Percentiles rank a stretch among this genome's conserved stretches.
Evolutionary conservation across 148 eudicot genomes (phyloP).

Genomic region (Arbutus unedo): DNA sequence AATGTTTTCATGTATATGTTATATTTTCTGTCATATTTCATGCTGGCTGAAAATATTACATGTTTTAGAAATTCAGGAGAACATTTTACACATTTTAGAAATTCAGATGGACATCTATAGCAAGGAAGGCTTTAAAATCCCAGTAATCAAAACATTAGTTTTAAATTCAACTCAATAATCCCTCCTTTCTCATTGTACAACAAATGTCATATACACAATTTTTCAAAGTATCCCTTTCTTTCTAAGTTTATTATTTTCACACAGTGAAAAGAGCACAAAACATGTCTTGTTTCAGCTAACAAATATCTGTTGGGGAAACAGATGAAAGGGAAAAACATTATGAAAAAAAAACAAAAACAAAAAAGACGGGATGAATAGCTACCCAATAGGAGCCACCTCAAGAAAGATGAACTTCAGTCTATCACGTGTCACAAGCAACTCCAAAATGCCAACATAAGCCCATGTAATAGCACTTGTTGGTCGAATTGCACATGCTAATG

Average conservation of each 20-base stretch:
- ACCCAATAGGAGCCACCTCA: constrained; percentile 89
- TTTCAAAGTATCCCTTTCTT: not conserved
- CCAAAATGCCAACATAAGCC: constrained; percentile 73
- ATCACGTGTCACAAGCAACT: constrained; percentile 50
- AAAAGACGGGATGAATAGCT: constrained; percentile 34
- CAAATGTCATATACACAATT: not conserved
- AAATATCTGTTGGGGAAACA: not conserved
- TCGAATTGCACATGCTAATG: constrained; percentile 80
- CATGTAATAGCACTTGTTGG: constrained; percentile 93
- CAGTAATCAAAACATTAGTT: not conserved
- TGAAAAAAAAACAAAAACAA: not conserved
- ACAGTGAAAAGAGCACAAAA: not conserved
- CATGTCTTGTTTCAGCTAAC: not conserved
- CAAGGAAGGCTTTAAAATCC: not conserved
- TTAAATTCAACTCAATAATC: not conserved
- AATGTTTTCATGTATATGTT: not conserved
- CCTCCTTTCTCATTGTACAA: not conserved
- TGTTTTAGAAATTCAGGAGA: not conserved
- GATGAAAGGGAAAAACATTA: not conserved
- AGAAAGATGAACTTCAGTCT: constrained; percentile 59
- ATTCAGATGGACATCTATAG: not conserved
- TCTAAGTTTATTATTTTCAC: not conserved
- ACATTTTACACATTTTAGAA: not conserved
- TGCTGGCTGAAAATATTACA: not conserved
- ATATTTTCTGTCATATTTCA: not conserved